Evolutionary conservation across 176 grass and related monocot genomes (phyloP), one percentile per base, ranked within the genome.

Genomic region (Aegilops longissima): DNA sequence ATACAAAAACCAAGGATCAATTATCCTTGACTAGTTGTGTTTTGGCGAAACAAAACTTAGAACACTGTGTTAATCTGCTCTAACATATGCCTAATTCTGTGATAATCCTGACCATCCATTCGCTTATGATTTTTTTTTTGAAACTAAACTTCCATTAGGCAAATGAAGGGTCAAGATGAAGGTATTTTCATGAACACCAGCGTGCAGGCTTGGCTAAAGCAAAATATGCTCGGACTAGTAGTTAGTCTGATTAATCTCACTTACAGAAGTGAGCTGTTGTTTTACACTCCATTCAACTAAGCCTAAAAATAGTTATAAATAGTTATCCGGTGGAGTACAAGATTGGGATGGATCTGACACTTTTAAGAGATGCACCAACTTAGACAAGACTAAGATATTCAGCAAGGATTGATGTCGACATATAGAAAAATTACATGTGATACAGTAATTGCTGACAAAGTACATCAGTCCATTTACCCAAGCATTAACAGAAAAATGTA

Each of bases 401-500:
- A 70, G 21, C 59, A 39, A 61, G 47, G 63, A 76, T 54, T 90
- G 64, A 54, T 83, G 78, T 58, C 4, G 52, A 39, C 1, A 35
- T 12, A 78, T 5, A 87, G 0, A 86, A 85, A 86, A 78, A 20
- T 78, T 78, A 10, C 17, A 79, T 54, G 17, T n/a, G 6, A 79
- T 30, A 56, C 51, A 75, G 72, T 62, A 64, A 20, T 72, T 83
- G 20, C 17, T 80, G 85, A 36, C 29, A 76, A 51, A 76, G 21
- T 82, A 72, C 14, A 80, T 70, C 8, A 40, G 45, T 81, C n/a
- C 9, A 49, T 78, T 82, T 99, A 99, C 97, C 97, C 97, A 99
- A 90, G 94, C 94, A 92, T 73, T 90, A 64, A 96, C 72, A 44
- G 94, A 88, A 90, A 99, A 96, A 85, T 93, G 88, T 76, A 99